phyloP scores from a whole-genome alignment of 2,329 filamentous ascomycete species.

The Nigrospora oryzae region DNA sequence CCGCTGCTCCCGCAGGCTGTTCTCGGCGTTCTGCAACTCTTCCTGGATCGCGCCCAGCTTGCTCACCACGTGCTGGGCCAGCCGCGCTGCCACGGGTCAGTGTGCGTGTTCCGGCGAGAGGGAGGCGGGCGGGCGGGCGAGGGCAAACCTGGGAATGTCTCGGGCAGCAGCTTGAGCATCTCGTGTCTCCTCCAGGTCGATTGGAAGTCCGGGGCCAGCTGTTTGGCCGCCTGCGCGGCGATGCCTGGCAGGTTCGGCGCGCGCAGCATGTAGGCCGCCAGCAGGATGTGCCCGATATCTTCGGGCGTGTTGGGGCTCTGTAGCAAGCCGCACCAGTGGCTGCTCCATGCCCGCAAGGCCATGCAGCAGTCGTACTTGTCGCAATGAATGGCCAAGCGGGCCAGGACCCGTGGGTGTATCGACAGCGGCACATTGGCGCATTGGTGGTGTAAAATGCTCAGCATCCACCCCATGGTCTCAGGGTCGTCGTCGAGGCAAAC shows the following conservation, averaged over 20 bases:
- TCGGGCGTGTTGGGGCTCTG: not conserved
- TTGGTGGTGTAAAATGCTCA: not conserved
- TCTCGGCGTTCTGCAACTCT: not conserved
- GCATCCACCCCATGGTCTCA: not conserved
- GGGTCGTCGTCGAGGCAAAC: not conserved
- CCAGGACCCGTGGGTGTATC: not conserved
- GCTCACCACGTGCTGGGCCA: not conserved
- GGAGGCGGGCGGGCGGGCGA: not conserved
- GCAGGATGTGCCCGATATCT: not conserved
- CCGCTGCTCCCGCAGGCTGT: not conserved
- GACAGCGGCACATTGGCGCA: not conserved
- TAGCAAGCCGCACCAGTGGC: not conserved
- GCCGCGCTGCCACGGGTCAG: not conserved
- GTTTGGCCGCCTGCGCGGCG: not conserved
- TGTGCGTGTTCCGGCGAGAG: not conserved
- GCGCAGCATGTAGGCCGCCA: not conserved
- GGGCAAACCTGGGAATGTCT: not conserved
- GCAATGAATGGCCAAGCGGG: not conserved
- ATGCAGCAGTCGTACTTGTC: constrained; percentile 1
- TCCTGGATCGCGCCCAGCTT: not conserved
- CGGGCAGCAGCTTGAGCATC: not conserved
- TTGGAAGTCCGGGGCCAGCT: not conserved
- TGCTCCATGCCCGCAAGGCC: not conserved
- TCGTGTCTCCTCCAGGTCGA: not conserved
- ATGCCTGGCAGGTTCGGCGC: not conserved